These are phyloP conservation scores for Podospora sp. DNA, from an alignment of 495 filamentous ascomycete species.

Conservation along the genomic window DNA sequence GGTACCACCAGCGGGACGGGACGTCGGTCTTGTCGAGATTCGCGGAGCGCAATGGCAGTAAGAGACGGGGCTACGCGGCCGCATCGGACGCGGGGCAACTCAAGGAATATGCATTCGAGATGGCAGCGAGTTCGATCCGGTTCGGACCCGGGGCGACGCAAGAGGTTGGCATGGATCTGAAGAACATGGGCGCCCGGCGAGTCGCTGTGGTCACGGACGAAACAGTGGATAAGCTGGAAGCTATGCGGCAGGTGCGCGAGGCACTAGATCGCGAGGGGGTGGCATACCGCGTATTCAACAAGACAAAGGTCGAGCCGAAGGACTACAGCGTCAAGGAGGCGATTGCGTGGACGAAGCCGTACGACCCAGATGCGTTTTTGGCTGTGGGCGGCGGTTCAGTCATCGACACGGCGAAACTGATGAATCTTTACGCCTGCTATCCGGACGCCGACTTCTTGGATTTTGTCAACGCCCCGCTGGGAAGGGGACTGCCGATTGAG, in stretches of 20 bases:
- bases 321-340: conserved; percentile 90
- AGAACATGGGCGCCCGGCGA: conserved; percentile 81
- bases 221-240: conserved; percentile 75
- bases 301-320: conserved; percentile 84
- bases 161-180: conserved; percentile 98
- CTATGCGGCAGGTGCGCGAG: conserved; percentile 82
- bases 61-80: conserved; percentile 61
- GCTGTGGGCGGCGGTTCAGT: conserved; percentile 88
- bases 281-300: conserved; percentile 76
- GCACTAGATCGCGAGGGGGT: conserved; percentile 76
- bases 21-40: conserved; percentile 40
- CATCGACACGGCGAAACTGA: conserved; percentile 97
- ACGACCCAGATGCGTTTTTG: conserved; percentile 82
- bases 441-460: conserved; percentile 91
- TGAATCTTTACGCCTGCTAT: conserved; percentile 92
- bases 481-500: conserved; percentile 81
- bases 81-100: conserved; percentile 69
- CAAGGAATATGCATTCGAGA: conserved; percentile 98
- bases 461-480: conserved; percentile 95
- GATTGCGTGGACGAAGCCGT: conserved; percentile 78
- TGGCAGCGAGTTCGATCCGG: conserved; percentile 91
- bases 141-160: conserved; percentile 92
- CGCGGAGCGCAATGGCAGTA: conserved; percentile 26
- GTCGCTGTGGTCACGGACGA: conserved; percentile 90
- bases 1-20: conserved; percentile 65